Evolutionary conservation across 1,284 basidiomycete genomes (phyloP), one percentile per base, ranked within the genome.

Genomic region (Cronartium quercuum): DNA sequence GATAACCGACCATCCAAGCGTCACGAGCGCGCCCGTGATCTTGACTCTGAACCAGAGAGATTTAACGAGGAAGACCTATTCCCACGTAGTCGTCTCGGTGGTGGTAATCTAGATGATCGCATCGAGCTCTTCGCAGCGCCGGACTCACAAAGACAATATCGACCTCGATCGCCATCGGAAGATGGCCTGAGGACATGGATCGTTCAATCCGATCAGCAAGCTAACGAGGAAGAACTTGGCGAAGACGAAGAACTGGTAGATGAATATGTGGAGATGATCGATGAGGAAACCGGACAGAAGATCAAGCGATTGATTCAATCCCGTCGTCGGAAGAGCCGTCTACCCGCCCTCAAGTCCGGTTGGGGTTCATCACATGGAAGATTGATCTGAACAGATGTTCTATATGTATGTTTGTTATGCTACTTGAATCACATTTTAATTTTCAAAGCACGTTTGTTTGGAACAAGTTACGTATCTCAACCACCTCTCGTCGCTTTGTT

Each of bases 21-120:
- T 34, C 41, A 69, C 24, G 15, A 41, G 34, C n/a, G n/a, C n/a
- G n/a, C n/a, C n/a, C n/a, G n/a, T n/a, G n/a, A n/a, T n/a, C n/a
- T n/a, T n/a, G n/a, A n/a, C n/a, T 21, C 12, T 34, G 24, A 35
- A 62, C 58, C 60, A 42, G 41, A 29, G 38, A 42, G 55, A 62
- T 37, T 61, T 15, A 24, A n/a, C 29, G 9, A 61, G 35, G 60
- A 62, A 7, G 68, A 70, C 34, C 41, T 70, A 2, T 60, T 70
- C 38, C 58, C 68, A 51, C 47, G 47, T 24, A 60, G 61, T 24
- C 58, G 60, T 47, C 29, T 60, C 10, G 68, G 29, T 42, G 68
- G 68, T 34, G 68, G 68, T n/a, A 70, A 70, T 60, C 55, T 70
- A 34, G 42, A 60, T 7, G 68, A 70, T 55, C 60, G 40, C 21